Evolutionary conservation across 2,329 filamentous ascomycete species (phyloP).

Genomic region (Graphium sp.): DNA sequence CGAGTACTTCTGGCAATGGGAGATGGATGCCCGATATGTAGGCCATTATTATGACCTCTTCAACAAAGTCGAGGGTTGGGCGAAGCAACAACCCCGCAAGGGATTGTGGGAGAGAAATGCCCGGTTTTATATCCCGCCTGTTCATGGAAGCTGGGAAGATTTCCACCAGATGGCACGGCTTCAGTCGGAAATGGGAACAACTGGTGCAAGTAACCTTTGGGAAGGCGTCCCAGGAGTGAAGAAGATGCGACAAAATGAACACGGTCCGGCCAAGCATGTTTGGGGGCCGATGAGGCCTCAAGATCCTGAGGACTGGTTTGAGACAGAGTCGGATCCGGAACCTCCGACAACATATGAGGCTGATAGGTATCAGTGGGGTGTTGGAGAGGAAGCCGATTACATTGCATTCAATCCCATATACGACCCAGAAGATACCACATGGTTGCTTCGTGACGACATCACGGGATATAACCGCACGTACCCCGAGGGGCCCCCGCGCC

Average conservation of each 20-base stretch:
- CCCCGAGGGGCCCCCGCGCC: slow-evolving; percentile 49
- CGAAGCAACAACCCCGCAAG: slow-evolving; percentile 57
- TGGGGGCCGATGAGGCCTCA: slow-evolving; percentile 71
- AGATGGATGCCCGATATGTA: slow-evolving; percentile 83
- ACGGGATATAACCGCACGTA: slow-evolving; percentile 58
- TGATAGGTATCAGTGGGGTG: slow-evolving; percentile 74
- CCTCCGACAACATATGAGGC: slow-evolving; percentile 60
- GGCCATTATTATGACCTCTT: slow-evolving; percentile 72
- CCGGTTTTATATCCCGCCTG: slow-evolving; percentile 60
- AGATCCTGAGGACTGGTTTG: slow-evolving; percentile 53
- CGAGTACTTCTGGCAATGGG: slow-evolving; percentile 88
- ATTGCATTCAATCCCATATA: slow-evolving; percentile 88
- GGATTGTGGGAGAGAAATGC: slow-evolving; percentile 68
- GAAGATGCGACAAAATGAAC: no score
- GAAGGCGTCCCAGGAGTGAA: slow-evolving; percentile 19
- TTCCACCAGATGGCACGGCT: slow-evolving; percentile 59
- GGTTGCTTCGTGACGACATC: slow-evolving; percentile 68
- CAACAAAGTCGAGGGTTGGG: slow-evolving; percentile 52
- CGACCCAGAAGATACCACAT: slow-evolving; percentile 73
- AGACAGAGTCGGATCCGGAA: slow-evolving; percentile 52
- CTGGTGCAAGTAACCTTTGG: slow-evolving; percentile 27
- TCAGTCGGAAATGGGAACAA: slow-evolving; percentile 54
- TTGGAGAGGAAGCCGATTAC: slow-evolving; percentile 78
- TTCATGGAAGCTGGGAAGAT: slow-evolving; percentile 66
- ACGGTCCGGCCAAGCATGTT: slow-evolving; percentile 40